Evolutionary conservation across 106 monocot species (phyloP).

Genomic region (Acanthochlamys bracteata): DNA sequence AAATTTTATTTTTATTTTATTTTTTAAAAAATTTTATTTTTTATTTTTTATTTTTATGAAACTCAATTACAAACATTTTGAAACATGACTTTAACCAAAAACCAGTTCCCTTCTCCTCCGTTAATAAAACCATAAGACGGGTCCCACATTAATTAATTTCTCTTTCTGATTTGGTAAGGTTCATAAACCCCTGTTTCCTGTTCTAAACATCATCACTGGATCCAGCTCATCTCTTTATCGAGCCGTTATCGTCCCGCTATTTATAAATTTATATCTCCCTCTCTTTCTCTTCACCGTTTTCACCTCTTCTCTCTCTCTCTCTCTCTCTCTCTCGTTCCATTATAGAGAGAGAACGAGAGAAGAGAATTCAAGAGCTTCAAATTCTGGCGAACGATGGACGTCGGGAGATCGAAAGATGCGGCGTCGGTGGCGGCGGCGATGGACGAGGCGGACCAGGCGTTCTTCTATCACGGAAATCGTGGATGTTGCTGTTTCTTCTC

Average conservation of each 20-base stretch:
- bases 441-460: not conserved
- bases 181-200: not conserved
- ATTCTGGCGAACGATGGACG: not conserved
- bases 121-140: too few species aligned
- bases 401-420: not conserved
- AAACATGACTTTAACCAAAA: too few species aligned
- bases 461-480: not conserved
- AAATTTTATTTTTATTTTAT: too few species aligned
- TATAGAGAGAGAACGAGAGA: not conserved
- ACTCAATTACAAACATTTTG: too few species aligned
- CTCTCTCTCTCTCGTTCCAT: not conserved
- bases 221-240: not conserved
- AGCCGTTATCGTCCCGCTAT: not conserved
- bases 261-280: not conserved
- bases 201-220: not conserved
- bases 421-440: not conserved
- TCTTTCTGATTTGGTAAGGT: too few species aligned
- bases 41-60: too few species aligned
- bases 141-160: too few species aligned
- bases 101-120: too few species aligned
- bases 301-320: not conserved
- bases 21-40: too few species aligned
- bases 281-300: not conserved
- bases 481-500: slow-evolving; percentile 1
- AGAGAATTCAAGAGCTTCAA: not conserved